Base-by-base conservation (phyloP, 2,329 filamentous ascomycete species). In the Iodosphaeria phyllophila region DNA sequence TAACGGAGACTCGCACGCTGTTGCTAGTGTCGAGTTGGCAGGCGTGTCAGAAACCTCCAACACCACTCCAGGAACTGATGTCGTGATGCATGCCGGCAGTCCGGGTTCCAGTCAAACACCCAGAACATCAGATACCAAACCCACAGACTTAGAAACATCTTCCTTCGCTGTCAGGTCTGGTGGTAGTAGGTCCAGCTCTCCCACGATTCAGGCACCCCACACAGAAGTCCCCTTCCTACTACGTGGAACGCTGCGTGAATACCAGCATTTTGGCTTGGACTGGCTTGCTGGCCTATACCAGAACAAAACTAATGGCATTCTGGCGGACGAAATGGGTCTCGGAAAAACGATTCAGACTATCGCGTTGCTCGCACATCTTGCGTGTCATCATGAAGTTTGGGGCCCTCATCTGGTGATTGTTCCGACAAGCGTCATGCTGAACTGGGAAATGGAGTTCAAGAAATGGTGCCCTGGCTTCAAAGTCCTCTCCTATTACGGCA, bases 371-470 rank as follows among this genome's bases (percentile, higher is more conserved):
- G 89, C 89, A 4, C 86, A 98, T 45, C 61, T 98, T 18, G 89
- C 91, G 6, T 84, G 84, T 32, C 65, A 82, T 19, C 78, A 92
- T 43, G 71, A 83, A 40, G 72, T 92, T 5, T 98, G 89, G 91
- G 89, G 91, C 0, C 83, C 89, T 1, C 89, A 98, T 55, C 57
- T 98, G 13, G 80, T 98, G 24, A 77, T 98, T 31, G 89, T 98
- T 2, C 89, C 89, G 2, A 98, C 89, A 3, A 95, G 84, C 49
- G 91, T 98, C 24, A 93, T 98, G 64, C 68, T 98, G 35, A 98
- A 98, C 44, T 98, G 89, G 89, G 91, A 98, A 48, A 95, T 95
- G 77, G 89, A 98, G 50, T 98, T 98, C 62, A 95, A 95, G 44
- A 98, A 98, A 47, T 98, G 86, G 70, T 80, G 84, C 29, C 89